Base-by-base conservation (phyloP, 2,329 filamentous ascomycete species). In the Clonostachys rhizophaga region DNA sequence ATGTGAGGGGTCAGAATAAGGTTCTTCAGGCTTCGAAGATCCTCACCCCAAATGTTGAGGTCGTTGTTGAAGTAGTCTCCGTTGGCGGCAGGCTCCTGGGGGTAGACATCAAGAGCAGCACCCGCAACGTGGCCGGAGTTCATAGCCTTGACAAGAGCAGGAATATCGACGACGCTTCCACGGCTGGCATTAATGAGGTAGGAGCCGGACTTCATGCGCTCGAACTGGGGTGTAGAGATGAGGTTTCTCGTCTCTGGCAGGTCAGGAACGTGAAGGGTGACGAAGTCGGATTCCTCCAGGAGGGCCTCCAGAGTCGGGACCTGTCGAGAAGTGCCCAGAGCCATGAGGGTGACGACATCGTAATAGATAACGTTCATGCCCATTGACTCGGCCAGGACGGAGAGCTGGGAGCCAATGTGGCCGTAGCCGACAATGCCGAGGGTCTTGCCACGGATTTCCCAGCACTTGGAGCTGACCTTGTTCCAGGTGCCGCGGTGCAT, bases 361-460 rank as follows among this genome's bases (percentile, higher is more conserved):
- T 95, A 97, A 76, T 96, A 99, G 59, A 97, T 91, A 60, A 99
- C 94, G 14, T 79, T 84, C 92, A 99, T 96, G 44, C 94, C 94
- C 91, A 99, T 96, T 20, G 92, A 84, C 69, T 99, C 94, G 30
- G 94, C 91, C 53, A 99, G 75, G 40, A 99, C 94, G 1, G 91
- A 97, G 53, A 99, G 74, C 69, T 99, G 94, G 45, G 90, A 91
- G 52, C 94, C 94, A 63, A 99, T 97, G 65, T 99, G 94, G 52
- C 94, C 94, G 62, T 99, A 99, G 33, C 94, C 94, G 54, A 99
- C 84, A 60, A 99, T 97, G 52, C 89, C 94, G 46, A 99, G 78
- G 40, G 92, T 97, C 78, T 99, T 99, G 65, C 94, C 94, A 59
- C 94, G 85, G 59, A 97, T 91, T 68, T 99, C 94, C 94, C 94